Conservation (phyloP, 208 protist species). For the Naegleria lovaniensis region DNA sequence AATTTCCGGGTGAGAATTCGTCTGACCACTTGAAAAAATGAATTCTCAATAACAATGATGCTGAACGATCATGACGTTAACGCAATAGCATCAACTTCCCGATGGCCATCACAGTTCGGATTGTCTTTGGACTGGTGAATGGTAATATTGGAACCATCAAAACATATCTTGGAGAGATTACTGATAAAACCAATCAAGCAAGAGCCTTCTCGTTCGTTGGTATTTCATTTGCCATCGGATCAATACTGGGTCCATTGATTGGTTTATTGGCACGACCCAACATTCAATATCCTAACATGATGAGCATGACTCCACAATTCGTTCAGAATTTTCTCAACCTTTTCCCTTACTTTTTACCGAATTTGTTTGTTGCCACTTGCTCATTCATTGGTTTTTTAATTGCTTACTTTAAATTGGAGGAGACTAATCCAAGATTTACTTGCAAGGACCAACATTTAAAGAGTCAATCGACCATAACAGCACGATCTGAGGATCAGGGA, state of each 20-base stretch:
- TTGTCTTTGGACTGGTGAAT: conserved; percentile 14
- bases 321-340: neutral
- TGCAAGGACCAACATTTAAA: neutral
- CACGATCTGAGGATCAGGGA: no score
- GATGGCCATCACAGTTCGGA: neutral
- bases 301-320: neutral
- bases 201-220: neutral
- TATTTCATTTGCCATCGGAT: neutral
- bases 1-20: no score
- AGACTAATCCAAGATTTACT: neutral
- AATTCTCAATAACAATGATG: no score
- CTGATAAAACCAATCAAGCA: conserved; percentile 14
- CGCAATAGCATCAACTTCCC: neutral
- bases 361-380: neutral
- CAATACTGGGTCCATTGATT: neutral
- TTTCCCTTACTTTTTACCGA: conserved; percentile 9
- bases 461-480: no score
- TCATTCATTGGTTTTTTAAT: neutral
- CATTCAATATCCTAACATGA: neutral
- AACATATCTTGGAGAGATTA: neutral
- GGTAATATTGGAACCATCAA: neutral
- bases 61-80: no score
- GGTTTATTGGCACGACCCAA: neutral
- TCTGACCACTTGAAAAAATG: no score
- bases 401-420: neutral